Conservation (phyloP, 2,329 filamentous ascomycete species). For the Scortechinia acanthostroma region DNA sequence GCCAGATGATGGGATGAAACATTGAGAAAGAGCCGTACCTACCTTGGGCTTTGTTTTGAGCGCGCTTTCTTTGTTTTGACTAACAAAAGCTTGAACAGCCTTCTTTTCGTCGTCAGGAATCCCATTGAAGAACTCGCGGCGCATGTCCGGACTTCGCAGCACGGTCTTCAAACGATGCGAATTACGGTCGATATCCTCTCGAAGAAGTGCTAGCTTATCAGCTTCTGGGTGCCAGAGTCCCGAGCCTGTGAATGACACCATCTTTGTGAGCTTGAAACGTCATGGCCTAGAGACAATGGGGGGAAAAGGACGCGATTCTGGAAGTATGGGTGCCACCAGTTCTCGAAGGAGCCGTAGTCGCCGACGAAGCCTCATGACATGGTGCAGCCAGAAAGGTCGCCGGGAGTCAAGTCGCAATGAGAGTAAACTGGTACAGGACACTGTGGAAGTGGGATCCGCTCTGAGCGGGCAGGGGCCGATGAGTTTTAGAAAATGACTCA, state of each 20-base stretch:
- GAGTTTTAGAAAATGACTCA: neutral
- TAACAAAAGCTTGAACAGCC: slow-evolving; percentile 44
- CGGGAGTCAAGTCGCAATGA: neutral
- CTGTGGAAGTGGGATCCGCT: no score
- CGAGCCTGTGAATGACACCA: slow-evolving; percentile 33
- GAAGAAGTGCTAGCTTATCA: slow-evolving; percentile 38
- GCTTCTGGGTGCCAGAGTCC: slow-evolving; percentile 56
- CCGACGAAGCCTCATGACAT: no score
- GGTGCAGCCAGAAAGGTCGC: no score
- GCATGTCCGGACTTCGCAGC: slow-evolving; percentile 36
- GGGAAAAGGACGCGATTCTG: no score
- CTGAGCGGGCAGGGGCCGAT: no score
- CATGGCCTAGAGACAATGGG: neutral
- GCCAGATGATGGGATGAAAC: no score
- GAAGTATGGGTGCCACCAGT: no score
- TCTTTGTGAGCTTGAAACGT: slow-evolving; percentile 5
- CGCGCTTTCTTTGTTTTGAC: slow-evolving; percentile 45
- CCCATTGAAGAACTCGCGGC: slow-evolving; percentile 42
- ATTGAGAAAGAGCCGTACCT: no score
- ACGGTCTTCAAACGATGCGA: slow-evolving; percentile 44
- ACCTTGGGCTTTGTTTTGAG: slow-evolving; percentile 63
- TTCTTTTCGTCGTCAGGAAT: slow-evolving; percentile 38
- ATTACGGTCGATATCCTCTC: slow-evolving; percentile 45
- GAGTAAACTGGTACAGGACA: neutral
- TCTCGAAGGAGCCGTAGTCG: no score